Evolutionary conservation across 2,329 filamentous ascomycete species (phyloP).

Genomic region (Colletotrichum cordylinicola): DNA sequence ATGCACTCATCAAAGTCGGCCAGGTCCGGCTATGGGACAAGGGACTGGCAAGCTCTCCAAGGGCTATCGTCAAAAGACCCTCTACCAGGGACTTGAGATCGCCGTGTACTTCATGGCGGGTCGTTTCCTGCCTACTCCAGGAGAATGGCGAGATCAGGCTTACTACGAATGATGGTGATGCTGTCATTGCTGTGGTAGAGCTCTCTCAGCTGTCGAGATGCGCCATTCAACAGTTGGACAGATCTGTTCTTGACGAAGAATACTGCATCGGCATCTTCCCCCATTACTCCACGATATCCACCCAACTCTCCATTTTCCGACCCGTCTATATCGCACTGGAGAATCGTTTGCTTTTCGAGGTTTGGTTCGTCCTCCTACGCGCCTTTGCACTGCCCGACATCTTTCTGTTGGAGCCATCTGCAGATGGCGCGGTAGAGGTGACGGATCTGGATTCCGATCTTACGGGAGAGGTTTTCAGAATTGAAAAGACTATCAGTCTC

Average conservation of each 20-base stretch:
- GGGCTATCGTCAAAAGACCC: slow-evolving; percentile 60
- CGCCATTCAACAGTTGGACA: slow-evolving; percentile 88
- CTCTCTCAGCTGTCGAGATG: slow-evolving; percentile 88
- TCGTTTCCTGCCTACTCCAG: slow-evolving; percentile 89
- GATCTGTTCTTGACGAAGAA: slow-evolving; percentile 89
- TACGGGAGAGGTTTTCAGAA: slow-evolving; percentile 59
- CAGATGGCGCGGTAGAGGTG: slow-evolving; percentile 44
- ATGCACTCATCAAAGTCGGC: slow-evolving; percentile 89
- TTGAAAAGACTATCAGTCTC: slow-evolving; percentile 66
- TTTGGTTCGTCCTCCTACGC: slow-evolving; percentile 92
- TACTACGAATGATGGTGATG: slow-evolving; percentile 83
- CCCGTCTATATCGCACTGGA: slow-evolving; percentile 91
- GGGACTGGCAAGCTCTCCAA: slow-evolving; percentile 60
- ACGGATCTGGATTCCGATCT: slow-evolving; percentile 44
- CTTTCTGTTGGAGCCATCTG: slow-evolving; percentile 67
- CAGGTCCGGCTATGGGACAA: slow-evolving; percentile 93
- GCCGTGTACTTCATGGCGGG: slow-evolving; percentile 74
- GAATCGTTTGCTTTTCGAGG: slow-evolving; percentile 88
- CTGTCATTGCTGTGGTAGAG: slow-evolving; percentile 82
- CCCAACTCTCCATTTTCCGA: slow-evolving; percentile 77
- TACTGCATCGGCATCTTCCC: slow-evolving; percentile 96
- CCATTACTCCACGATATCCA: slow-evolving; percentile 81
- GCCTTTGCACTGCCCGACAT: slow-evolving; percentile 93
- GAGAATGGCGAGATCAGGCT: slow-evolving; percentile 96
- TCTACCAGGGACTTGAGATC: slow-evolving; percentile 63